phyloP scores from a whole-genome alignment of 225 moss, liverwort and hornwort genomes.

The Pseudoscleropodium purum region DNA sequence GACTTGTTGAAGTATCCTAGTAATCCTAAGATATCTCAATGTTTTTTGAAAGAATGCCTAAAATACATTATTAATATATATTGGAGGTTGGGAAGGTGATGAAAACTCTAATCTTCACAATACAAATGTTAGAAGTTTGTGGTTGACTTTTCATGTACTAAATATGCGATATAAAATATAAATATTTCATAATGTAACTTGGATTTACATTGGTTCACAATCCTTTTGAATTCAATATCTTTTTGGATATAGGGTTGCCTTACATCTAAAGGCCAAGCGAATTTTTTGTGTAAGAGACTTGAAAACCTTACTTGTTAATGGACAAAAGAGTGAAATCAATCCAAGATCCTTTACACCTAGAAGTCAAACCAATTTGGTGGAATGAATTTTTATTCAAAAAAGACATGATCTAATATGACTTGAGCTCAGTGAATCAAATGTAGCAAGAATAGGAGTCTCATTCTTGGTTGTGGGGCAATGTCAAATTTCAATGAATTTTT shows the following conservation, averaged over 20 bases:
- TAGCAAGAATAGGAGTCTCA: no score
- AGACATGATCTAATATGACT: no score
- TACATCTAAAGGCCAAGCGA: no score
- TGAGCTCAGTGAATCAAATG: no score
- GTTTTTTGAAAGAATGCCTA: neutral
- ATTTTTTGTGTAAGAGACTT: no score
- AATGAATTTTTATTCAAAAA: no score
- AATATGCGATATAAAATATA: accelerated
- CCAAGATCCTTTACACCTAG: no score
- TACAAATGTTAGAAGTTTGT: neutral
- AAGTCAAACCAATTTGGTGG: no score
- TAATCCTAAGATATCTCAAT: neutral
- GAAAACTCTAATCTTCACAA: neutral
- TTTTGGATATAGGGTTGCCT: neutral
- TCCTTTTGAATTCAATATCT: neutral
- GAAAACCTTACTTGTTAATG: no score
- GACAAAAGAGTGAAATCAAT: no score
- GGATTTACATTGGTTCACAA: neutral
- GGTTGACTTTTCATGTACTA: neutral
- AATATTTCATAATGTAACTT: neutral
- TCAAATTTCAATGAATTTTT: no score
- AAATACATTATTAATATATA: neutral
- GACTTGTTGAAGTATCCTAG: neutral
- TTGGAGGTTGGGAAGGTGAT: accelerated
- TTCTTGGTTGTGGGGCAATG: no score